A percentile compares a stretch with the other conserved stretches of the same genome.
Evolutionary conservation across 345 rosid species (phyloP).

Genomic region (Brassica napus): DNA sequence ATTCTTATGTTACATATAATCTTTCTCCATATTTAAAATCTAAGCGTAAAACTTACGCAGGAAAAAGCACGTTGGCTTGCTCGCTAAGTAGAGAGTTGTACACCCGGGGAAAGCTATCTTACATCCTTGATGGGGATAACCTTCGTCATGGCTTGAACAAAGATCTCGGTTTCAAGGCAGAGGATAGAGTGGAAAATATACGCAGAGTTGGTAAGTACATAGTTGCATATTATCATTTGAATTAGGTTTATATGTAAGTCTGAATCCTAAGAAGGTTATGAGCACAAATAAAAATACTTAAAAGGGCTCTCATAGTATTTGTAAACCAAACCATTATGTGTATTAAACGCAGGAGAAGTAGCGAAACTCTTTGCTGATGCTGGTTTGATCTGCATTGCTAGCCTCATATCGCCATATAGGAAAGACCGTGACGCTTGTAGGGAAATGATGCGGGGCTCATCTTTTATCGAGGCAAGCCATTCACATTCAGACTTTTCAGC

Average conservation of each 20-base stretch:
- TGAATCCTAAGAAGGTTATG: neutral
- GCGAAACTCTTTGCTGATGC: neutral
- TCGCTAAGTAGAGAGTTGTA: slow-evolving; percentile 68
- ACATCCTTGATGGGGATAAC: slow-evolving; percentile 89
- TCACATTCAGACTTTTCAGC: slow-evolving; percentile 4
- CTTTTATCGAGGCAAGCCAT: slow-evolving; percentile 74
- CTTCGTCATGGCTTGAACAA: slow-evolving; percentile 88
- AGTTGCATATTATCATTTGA: neutral
- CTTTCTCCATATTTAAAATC: too few relatives aligned
- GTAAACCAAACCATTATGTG: neutral
- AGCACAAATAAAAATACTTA: neutral
- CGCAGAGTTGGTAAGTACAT: slow-evolving; percentile 83
- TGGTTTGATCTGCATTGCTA: slow-evolving; percentile 70
- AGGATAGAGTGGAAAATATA: slow-evolving; percentile 87
- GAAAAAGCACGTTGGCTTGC: slow-evolving; percentile 93
- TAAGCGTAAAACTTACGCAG: slow-evolving; percentile 40
- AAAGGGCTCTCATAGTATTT: neutral
- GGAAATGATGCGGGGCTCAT: slow-evolving; percentile 61
- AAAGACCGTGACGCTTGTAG: slow-evolving; percentile 89
- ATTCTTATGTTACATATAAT: neutral
- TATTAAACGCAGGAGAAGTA: neutral
- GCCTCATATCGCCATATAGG: slow-evolving; percentile 88
- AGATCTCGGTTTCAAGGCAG: slow-evolving; percentile 79
- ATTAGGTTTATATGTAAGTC: neutral
- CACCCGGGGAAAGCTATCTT: slow-evolving; percentile 69